Evolutionary conservation across 441 rosid genomes (phyloP), one percentile per base, ranked within the genome.

Genomic region (Metrosideros polymorpha): DNA sequence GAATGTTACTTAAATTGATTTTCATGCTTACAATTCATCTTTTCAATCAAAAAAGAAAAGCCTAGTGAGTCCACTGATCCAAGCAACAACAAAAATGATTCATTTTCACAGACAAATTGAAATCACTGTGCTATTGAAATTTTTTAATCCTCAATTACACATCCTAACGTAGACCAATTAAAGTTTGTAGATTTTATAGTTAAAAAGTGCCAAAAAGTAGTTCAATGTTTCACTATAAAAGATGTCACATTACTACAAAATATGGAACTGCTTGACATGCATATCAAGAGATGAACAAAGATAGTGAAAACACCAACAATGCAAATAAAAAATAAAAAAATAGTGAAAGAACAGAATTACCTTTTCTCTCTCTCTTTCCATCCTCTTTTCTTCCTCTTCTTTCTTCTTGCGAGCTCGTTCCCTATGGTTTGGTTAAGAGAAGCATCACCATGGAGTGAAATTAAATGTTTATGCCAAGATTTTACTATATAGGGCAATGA

Each of bases 321-420:
- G n/a, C 24, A 63, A 54, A 79, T 82, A 85, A 43, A 43, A 24
- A 82, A 47, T 82, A 59, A 35, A 39, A 56, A 35, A 85, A 32
- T 53, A 49, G n/a, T 25, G 82, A 85, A 45, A 53, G 82, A 83
- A 35, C 57, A 85, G 54, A 55, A 83, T 54, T 47, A 96, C 99
- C 99, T 96, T 98, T 90, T 96, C 99, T 86, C 89, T 93, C 88
- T 96, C 98, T 90, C 95, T 95, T 93, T 98, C 99, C 93, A 87
- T 92, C 88, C 91, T 94, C 91, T 89, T 98, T 85, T 98, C 99
- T 90, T 95, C 99, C 91, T 96, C 98, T 90, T 95, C 99, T 89
- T 95, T 96, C 94, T 98, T 98, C 91, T 93, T 94, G 87, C 98
- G 97, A 27, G 99, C 99, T 83, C 98, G 95, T 89, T 98, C 99